Percentiles rank a stretch among this genome's conserved stretches.
Evolutionary conservation across 768 basidiomycete species (phyloP).

Genomic region (Sporobolomyces phaffii): DNA sequence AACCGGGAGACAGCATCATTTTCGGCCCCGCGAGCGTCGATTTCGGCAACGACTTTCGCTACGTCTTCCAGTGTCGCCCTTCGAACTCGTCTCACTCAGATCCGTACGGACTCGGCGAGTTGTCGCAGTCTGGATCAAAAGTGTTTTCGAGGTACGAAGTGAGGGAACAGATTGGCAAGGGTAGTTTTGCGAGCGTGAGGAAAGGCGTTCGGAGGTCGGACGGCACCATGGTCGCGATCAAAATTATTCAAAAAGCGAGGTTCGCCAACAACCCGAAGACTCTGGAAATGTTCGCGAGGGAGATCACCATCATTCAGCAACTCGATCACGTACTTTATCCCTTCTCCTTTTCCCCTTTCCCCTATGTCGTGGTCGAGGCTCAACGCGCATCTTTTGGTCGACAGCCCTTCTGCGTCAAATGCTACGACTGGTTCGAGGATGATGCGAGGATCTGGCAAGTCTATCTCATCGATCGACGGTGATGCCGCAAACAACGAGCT

Average conservation of each 20-base stretch:
- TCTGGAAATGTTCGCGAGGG: conserved; percentile 56
- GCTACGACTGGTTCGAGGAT: conserved; percentile 41
- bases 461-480: conserved; percentile 28
- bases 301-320: conserved; percentile 70
- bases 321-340: conserved; percentile 57
- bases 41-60: conserved; percentile 31
- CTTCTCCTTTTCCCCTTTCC: conserved; percentile 33
- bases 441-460: conserved; percentile 45
- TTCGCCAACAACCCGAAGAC: conserved; percentile 34
- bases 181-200: conserved; percentile 84
- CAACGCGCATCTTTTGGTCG: background rate
- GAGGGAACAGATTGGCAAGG: conserved; percentile 61
- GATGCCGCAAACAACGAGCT: too few species aligned
- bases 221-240: conserved; percentile 75
- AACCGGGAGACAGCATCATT: conserved; percentile 77
- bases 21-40: conserved; percentile 58
- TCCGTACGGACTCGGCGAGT: conserved; percentile 26
- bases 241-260: conserved; percentile 58
- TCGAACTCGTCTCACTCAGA: background rate
- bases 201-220: conserved; percentile 67
- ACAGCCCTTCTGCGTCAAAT: conserved; percentile 40
- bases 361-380: too few species aligned
- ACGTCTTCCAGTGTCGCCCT: conserved; percentile 21
- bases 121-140: conserved; percentile 21
- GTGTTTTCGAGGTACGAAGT: conserved; percentile 49